A percentile compares a stretch with the other conserved stretches of the same genome.
Evolutionary conservation across 1,139 yeast species (phyloP).

Genomic region (Debaryomycetaceae sp.): DNA sequence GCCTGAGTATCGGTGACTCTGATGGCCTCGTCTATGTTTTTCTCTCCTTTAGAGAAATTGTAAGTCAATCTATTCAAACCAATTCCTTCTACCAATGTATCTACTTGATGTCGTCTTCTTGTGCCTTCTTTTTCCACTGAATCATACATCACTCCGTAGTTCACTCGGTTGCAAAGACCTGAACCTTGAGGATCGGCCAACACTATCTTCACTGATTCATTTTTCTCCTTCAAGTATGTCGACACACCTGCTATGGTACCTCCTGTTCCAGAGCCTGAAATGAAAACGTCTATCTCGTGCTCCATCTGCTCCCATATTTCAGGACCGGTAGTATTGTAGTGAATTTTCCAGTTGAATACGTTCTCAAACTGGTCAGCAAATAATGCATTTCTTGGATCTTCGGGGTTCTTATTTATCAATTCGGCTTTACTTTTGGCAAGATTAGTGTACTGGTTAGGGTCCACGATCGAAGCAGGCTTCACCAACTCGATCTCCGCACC

Average conservation of each 20-base stretch:
- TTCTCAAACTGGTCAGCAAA: slow-evolving; percentile 97
- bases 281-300: slow-evolving; percentile 63
- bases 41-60: slow-evolving; percentile 73
- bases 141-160: slow-evolving; percentile 92
- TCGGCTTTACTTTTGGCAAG: slow-evolving; percentile 70
- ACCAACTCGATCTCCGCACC: slow-evolving; percentile 91
- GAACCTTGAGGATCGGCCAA: slow-evolving; percentile 97
- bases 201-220: slow-evolving; percentile 40
- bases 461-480: slow-evolving; percentile 92
- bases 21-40: slow-evolving; percentile 70
- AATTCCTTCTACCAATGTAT: slow-evolving; percentile 89
- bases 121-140: slow-evolving; percentile 87
- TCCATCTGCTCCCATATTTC: slow-evolving; percentile 75
- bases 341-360: slow-evolving; percentile 84
- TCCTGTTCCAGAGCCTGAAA: slow-evolving; percentile 73
- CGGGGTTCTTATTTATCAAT: slow-evolving; percentile 42
- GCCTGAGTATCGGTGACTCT: slow-evolving; percentile 81
- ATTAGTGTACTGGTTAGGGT: slow-evolving; percentile 89
- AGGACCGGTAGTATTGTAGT: slow-evolving; percentile 84
- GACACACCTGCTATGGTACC: slow-evolving; percentile 92
- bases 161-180: slow-evolving; percentile 81
- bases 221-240: slow-evolving; percentile 56
- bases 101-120: slow-evolving; percentile 92
- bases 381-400: slow-evolving; percentile 50
- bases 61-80: slow-evolving; percentile 85